Percentiles rank a stretch among this genome's conserved stretches.
phyloP scores from a whole-genome alignment of 1,284 basidiomycete species.

The Fistulinella cinereoalba region DNA sequence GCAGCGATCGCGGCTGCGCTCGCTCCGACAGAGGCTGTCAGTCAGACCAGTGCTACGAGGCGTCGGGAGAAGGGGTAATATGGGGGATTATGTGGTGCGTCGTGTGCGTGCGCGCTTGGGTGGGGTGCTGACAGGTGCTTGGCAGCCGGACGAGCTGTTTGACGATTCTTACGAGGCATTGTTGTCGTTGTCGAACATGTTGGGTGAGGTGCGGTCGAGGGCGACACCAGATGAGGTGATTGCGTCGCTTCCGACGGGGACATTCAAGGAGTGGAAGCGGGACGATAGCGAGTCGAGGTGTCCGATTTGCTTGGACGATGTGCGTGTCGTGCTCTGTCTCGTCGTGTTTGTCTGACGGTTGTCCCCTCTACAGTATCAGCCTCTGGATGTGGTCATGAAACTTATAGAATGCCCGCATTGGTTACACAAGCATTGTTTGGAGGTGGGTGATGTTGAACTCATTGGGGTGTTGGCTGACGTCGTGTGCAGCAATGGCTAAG shows the following conservation, averaged over 20 bases:
- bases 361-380: conserved; percentile 48
- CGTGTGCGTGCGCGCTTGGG: conserved; percentile 3
- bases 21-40: conserved; percentile 28
- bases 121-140: too few relatives aligned
- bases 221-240: conserved; percentile 61
- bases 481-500: conserved; percentile 60
- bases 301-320: conserved; percentile 78
- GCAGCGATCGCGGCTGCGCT: conserved; percentile 24
- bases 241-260: conserved; percentile 52
- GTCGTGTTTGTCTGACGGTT: not conserved
- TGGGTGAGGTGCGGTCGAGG: conserved; percentile 64
- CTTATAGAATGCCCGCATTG: conserved; percentile 70
- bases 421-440: conserved; percentile 69
- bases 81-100: conserved; percentile 63
- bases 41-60: conserved; percentile 28
- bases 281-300: conserved; percentile 65
- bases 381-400: conserved; percentile 55
- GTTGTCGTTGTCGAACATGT: conserved; percentile 50
- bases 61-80: conserved; percentile 31
- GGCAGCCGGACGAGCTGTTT: conserved; percentile 72
- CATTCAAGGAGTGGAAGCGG: conserved; percentile 65
- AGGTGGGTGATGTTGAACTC: conserved; percentile 41
- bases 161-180: conserved; percentile 69
- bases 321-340: conserved; percentile 39
- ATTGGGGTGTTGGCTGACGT: not conserved